Evolutionary conservation across 768 basidiomycete species (phyloP), one percentile per base, ranked within the genome.

Genomic region (Lactifluus echinatus): DNA sequence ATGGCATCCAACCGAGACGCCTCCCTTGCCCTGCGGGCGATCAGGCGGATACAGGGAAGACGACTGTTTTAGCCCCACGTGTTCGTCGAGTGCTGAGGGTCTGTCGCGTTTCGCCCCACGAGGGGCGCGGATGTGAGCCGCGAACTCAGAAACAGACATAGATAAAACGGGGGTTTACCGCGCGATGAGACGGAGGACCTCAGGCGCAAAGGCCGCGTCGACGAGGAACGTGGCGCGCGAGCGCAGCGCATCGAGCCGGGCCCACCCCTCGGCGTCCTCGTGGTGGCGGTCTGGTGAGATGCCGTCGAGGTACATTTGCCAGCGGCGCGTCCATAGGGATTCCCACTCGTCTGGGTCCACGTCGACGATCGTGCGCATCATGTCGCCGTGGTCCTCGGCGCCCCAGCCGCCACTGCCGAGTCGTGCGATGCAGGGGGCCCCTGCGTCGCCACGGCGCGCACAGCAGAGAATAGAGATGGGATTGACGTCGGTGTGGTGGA

Each of bases 271-370:
- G 15, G 47, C 43, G 29, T 63, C 62, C 8, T 53, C 55, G 34
- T 60, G 50, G 19, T 52, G 48, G 21, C 54, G 42, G 33, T 61
- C 59, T 1, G 29, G 40, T 23, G 48, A 24, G 23, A 63, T 50
- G 37, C 62, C 55, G 10, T 53, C 53, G 12, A 63, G 45, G 40
- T 63, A 63, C 60, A 63, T 63, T 7, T 61, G 36, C 62, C 62
- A 63, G 6, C 52, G 28, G 24, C 62, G 60, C 15, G 52, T 49
- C 62, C 62, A 63, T 4, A 52, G 47, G 1, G 48, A 48, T 4
- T 19, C 34, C 62, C 62, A 63, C 10, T 63, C 62, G 1, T 61
- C 60, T 10, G 59, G 62, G 21, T 63, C 62, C 3, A 45, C 40
- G 21, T 63, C 62, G 3, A 61, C 55, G 23, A 63, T 34, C 1